A percentile compares a stretch with the other conserved stretches of the same genome.
Conservation (phyloP, 495 filamentous ascomycete species). For the Daldinia grandis region DNA sequence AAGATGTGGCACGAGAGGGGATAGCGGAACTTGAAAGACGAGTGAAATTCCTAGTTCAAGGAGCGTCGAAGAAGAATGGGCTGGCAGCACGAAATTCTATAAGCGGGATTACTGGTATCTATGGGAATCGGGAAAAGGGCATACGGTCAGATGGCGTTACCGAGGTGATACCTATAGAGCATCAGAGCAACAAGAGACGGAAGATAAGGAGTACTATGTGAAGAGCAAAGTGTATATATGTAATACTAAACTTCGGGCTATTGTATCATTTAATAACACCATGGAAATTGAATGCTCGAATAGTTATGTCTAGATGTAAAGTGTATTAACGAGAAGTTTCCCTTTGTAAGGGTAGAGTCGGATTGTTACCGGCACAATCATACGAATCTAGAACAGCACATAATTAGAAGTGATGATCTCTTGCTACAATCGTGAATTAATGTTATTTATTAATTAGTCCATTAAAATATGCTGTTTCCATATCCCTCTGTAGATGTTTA, state of each 20-base stretch:
- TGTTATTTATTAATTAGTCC: background rate
- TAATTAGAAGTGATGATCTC: background rate
- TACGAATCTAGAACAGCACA: background rate
- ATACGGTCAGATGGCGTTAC: background rate
- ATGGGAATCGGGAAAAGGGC: background rate
- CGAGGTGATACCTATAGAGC: background rate
- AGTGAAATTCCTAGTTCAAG: background rate
- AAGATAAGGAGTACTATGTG: background rate
- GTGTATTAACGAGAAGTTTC: background rate
- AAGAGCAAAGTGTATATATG: background rate
- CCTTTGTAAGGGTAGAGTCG: background rate
- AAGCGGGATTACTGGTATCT: background rate
- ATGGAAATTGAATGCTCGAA: background rate
- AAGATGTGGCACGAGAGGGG: background rate
- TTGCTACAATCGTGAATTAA: background rate
- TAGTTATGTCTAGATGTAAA: background rate
- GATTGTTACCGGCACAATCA: background rate
- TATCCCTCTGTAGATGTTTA: background rate
- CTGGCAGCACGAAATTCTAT: background rate
- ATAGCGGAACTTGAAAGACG: background rate
- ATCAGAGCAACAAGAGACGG: background rate
- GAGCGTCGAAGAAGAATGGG: background rate
- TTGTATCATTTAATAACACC: background rate
- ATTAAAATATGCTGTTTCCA: background rate
- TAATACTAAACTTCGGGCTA: background rate